phyloP scores from a whole-genome alignment of 768 basidiomycete species.

The Daedaleopsis sinensis region DNA sequence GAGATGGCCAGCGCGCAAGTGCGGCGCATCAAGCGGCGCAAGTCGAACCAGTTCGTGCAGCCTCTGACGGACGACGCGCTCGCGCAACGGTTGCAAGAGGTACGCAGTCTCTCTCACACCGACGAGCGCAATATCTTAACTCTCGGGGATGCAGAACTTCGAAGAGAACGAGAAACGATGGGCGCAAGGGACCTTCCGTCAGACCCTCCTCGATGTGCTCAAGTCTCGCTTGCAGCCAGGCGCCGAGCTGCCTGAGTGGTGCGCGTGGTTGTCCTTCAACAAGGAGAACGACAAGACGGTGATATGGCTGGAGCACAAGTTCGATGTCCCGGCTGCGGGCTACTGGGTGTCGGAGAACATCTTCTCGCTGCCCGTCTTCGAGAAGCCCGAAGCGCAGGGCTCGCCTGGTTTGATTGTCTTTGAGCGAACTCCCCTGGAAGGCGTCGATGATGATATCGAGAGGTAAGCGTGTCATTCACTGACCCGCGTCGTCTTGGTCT shows the following conservation, averaged over 20 bases:
- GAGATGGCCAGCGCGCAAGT: conserved; percentile 27
- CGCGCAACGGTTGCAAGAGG: conserved; percentile 69
- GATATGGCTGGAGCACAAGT: conserved; percentile 81
- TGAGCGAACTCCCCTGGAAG: conserved; percentile 70
- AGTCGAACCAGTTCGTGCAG: conserved; percentile 47
- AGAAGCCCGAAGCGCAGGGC: conserved; percentile 29
- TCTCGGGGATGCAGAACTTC: conserved; percentile 54
- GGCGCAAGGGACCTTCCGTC: conserved; percentile 73
- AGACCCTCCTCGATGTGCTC: conserved; percentile 45
- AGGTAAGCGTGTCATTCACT: conserved; percentile 44
- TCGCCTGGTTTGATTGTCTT: conserved; percentile 76
- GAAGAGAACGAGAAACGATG: conserved; percentile 73
- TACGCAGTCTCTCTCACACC: conserved; percentile 27
- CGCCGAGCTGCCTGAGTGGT: conserved; percentile 48
- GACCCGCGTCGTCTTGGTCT: background rate
- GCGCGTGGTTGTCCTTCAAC: conserved; percentile 76
- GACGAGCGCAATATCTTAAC: background rate
- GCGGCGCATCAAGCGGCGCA: conserved; percentile 38
- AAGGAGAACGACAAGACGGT: conserved; percentile 74
- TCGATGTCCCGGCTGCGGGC: conserved; percentile 67
- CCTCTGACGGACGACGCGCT: conserved; percentile 68
- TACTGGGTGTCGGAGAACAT: conserved; percentile 59
- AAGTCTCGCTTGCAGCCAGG: conserved; percentile 29
- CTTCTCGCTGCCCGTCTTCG: conserved; percentile 60
- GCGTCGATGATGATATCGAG: conserved; percentile 66